Percentiles rank a stretch among this genome's conserved stretches.
Evolutionary conservation across 257 asterid genomes (phyloP).

Genomic region (Fraxinus excelsior): DNA sequence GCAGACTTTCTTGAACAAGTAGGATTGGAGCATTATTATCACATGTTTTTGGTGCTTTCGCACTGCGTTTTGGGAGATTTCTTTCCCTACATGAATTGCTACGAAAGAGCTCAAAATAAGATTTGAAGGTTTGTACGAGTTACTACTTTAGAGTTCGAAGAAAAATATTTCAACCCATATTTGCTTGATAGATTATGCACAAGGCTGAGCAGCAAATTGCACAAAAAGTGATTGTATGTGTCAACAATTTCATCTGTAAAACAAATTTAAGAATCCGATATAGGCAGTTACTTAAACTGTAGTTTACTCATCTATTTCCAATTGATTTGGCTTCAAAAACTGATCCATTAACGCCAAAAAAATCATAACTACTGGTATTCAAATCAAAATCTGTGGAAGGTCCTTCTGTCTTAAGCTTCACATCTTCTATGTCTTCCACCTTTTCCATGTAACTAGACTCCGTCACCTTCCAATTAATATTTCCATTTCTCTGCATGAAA

Average conservation of each 20-base stretch:
- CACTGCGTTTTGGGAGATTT: no score
- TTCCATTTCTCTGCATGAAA: conserved; percentile 56
- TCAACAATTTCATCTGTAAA: conserved; percentile 12
- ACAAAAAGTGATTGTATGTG: background rate
- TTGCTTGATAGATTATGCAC: no score
- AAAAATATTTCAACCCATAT: no score
- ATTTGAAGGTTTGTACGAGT: no score
- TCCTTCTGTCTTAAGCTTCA: conserved; percentile 53
- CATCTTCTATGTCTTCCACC: conserved; percentile 33
- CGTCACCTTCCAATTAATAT: background rate
- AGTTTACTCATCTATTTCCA: conserved; percentile 27
- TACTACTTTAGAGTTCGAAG: no score
- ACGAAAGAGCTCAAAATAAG: no score
- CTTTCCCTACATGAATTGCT: no score
- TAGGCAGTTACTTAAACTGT: conserved; percentile 8
- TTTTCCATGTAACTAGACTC: conserved; percentile 29
- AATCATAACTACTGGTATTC: conserved; percentile 64
- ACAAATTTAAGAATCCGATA: conserved; percentile 22
- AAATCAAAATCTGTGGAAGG: conserved; percentile 64
- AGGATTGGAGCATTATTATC: conserved; percentile 74
- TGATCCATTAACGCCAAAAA: conserved; percentile 52
- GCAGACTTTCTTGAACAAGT: conserved; percentile 55
- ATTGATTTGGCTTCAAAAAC: conserved; percentile 39
- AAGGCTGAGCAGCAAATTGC: background rate
- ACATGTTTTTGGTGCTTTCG: background rate